Evolutionary conservation across 495 filamentous ascomycete genomes (phyloP), one percentile per base, ranked within the genome.

Genomic region (Lophiostoma macrostomum): DNA sequence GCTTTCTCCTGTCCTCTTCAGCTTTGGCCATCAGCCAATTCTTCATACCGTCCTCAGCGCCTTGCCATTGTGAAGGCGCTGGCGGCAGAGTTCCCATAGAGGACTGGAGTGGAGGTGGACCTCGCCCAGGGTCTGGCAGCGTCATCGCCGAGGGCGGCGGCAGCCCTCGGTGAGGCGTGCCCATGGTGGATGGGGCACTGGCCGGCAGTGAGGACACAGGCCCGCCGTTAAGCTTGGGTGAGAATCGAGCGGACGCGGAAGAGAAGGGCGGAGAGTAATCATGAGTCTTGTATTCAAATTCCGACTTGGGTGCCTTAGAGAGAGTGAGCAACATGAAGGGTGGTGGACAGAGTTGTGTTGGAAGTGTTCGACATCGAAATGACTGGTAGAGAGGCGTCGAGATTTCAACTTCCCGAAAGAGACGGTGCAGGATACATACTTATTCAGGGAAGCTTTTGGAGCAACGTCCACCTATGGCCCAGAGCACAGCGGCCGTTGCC

Each of bases 1-100:
- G 87, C 64, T 75, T 87, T 61, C 85, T 80, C 55, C 80, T 80
- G 53, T 93, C 88, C 58, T 96, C 91, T 69, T 96, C 91, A 2
- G 81, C 76, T 71, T 87, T 94, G 12, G 90, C 87, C 39, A 78
- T 67, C 2, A 95, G 75, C 89, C 88, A 96, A 53, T 77, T 81
- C 50, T 83, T 81, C 85, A 90, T 86, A 18, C 85, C 79, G 28
- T 91, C 85, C 56, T 96, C 90, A 28, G 82, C 78, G 50, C 77
- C 79, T 62, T 86, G 82, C 78, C 85, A 88, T 73, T 80, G 79
- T 35, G 77, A 68, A 8, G 90, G 86, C 12, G 89, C 80, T 12
- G 82, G 76, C 10, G 87, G 87, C 37, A 93, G 70, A 40, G 67
- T 16, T 8, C 76, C 75, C 60, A 79, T 71, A 42, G 60, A 30